Evolutionary conservation across 108 stramenopile species (phyloP), one percentile per base, ranked within the genome.

Genomic region (Cyclotella sp.): DNA sequence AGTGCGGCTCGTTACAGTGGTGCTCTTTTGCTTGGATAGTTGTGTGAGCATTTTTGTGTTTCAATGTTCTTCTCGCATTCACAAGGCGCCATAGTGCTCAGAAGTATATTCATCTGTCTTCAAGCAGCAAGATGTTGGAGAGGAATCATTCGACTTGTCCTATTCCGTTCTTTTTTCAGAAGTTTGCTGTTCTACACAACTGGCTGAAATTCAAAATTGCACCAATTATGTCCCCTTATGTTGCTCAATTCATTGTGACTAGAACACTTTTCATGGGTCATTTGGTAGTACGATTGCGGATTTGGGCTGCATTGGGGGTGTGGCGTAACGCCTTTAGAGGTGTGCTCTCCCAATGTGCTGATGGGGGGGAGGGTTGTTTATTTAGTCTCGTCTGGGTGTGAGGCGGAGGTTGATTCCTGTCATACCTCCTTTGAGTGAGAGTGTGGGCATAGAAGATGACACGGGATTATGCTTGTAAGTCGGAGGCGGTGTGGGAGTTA

Each of bases 1-100:
- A 85, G 78, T 65, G 81, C 90, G 21, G 94, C 93, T 27, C 92
- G 94, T 0, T 95, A 87, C 73, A 89, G 88, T 39, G 94, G 86
- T 12, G 90, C 93, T 9, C 63, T 95, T 8, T 95, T 85, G 90
- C 89, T 26, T 92, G 91, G 92, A 88, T 87, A 81, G 91, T 92
- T 0, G 80, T 91, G 22, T 64, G 63, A 64, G 63, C 26, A 45
- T 27, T n/a, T n/a, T 3, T 1, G 1, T 49, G 6, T 3, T 49
- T 49, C 6, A n/a, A n/a, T n/a, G 1, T 49, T 49, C 2, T n/a
- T n/a, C 47, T 3, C n/a, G 55, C 21, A 3, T 57, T 57, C 21
- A 57, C 2, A 24, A 12, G 19, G 24, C 24, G 11, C 3, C n/a
- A 3, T 26, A 8, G 24, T 24, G 21, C n/a, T 21, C 13, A 39